Percentiles rank a stretch among this genome's conserved stretches.
Conservation (phyloP, 2,329 filamentous ascomycete species). For the Fragosphaeria purpurea region DNA sequence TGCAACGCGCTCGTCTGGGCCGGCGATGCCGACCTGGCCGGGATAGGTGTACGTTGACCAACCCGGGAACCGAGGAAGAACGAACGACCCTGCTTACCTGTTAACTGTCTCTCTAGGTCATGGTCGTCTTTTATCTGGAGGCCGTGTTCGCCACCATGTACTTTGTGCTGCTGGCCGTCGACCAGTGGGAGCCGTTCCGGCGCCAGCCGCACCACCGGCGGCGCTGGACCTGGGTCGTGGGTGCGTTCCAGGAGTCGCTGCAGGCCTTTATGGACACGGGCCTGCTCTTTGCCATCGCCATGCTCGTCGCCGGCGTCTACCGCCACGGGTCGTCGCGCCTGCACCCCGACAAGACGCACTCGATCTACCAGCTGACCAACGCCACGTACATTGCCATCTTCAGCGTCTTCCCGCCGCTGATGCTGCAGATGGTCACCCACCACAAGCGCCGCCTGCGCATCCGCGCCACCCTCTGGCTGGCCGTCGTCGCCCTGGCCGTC, state of each 20-base stretch:
- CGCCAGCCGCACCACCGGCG: neutral
- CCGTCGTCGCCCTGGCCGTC: conserved; percentile 12
- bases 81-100: neutral
- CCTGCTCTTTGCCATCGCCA: conserved; percentile 14
- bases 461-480: conserved; percentile 14
- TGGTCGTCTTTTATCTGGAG: conserved; percentile 14
- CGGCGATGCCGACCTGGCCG: conserved; percentile 15
- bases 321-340: conserved; percentile 9
- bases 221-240: neutral
- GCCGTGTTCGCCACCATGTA: conserved; percentile 9
- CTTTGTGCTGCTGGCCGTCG: conserved; percentile 8
- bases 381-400: conserved; percentile 15
- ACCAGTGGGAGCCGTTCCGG: conserved; percentile 5
- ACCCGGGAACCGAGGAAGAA: neutral
- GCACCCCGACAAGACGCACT: conserved; percentile 11
- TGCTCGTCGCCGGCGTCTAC: conserved; percentile 9
- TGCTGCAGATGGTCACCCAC: conserved; percentile 12
- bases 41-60: conserved; percentile 8
- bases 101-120: conserved; percentile 3
- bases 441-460: conserved; percentile 11
- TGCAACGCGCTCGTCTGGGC: conserved; percentile 12
- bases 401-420: conserved; percentile 12
- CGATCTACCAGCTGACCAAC: conserved; percentile 14
- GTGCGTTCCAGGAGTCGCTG: conserved; percentile 11
- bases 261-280: conserved; percentile 12